These are phyloP conservation scores for Acanthamoeba rhysodes DNA, from an alignment of 208 protist species.

Conservation along the genomic window DNA sequence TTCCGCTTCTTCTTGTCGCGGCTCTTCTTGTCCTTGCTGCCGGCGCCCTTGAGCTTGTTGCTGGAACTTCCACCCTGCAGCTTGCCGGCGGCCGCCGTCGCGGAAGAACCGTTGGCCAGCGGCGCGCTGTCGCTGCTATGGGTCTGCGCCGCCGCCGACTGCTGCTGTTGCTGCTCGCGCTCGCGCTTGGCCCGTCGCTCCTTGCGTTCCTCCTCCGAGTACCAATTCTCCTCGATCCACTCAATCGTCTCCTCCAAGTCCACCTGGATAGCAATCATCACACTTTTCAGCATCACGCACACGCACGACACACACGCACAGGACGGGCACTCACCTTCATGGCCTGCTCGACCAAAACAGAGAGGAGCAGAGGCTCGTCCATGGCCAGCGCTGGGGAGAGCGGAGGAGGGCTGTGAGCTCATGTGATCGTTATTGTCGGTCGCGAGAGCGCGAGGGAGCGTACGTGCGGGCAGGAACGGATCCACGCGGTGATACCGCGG, in stretches of 20 bases:
- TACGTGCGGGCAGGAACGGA: constrained; percentile 44
- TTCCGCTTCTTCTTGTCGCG: constrained; percentile 49
- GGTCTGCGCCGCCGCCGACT: neutral
- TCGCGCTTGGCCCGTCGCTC: constrained; percentile 29
- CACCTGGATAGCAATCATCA: neutral
- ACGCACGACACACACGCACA: too few species aligned
- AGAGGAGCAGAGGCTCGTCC: constrained; percentile 41
- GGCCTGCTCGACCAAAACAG: neutral
- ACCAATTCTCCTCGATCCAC: constrained; percentile 72
- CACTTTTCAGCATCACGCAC: too few species aligned
- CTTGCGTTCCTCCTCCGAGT: constrained; percentile 34
- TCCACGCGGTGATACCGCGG: constrained; percentile 57
- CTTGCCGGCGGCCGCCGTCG: neutral
- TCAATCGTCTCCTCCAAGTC: constrained; percentile 40
- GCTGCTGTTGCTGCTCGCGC: neutral
- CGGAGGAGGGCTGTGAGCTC: neutral
- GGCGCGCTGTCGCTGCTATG: neutral
- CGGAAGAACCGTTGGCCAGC: neutral
- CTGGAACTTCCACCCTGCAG: neutral
- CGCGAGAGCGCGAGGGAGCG: neutral
- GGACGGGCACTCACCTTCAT: neutral
- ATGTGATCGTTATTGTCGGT: neutral
- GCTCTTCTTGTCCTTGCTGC: neutral
- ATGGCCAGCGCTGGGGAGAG: neutral
- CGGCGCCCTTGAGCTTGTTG: neutral